A percentile compares a stretch with the other conserved stretches of the same genome.
phyloP scores from a whole-genome alignment of 2,329 filamentous ascomycete genomes.

The Raffaelea deltoideospora region DNA sequence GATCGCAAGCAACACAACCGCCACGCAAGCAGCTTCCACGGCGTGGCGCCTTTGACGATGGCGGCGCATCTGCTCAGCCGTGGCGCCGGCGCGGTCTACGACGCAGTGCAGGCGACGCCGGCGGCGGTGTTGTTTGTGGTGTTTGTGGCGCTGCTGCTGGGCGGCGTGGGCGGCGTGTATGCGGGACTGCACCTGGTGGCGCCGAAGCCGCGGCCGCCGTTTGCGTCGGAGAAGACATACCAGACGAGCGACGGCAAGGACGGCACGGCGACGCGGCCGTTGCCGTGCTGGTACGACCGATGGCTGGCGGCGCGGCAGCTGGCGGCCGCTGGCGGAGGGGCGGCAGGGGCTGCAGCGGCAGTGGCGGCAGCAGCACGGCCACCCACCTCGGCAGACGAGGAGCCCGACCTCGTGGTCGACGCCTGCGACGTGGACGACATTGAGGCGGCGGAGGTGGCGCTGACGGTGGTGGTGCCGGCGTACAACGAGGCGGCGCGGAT shows the following conservation, averaged over 20 bases:
- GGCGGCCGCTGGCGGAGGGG: constrained; percentile 11
- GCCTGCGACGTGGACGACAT: constrained; percentile 41
- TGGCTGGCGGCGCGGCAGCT: constrained; percentile 48
- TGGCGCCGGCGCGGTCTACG: too few species aligned
- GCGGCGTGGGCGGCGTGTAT: constrained; percentile 28
- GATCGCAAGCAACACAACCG: too few species aligned
- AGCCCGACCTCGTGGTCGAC: constrained; percentile 17
- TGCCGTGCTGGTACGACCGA: constrained; percentile 81
- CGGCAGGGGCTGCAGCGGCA: not conserved
- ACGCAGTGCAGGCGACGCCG: constrained; percentile 3
- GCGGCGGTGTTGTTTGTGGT: constrained; percentile 6
- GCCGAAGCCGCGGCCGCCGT: constrained; percentile 60
- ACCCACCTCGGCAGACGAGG: too few species aligned
- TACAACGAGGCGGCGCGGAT: constrained; percentile 88
- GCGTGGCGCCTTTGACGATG: too few species aligned
- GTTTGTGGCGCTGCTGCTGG: not conserved
- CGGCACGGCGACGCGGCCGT: constrained; percentile 25
- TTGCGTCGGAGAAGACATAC: constrained; percentile 73
- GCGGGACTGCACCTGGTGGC: constrained; percentile 58
- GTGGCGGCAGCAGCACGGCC: not conserved
- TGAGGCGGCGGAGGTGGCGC: constrained; percentile 62
- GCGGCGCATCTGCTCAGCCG: too few species aligned
- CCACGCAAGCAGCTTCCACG: too few species aligned
- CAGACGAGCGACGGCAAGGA: constrained; percentile 57
- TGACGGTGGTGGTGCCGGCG: constrained; percentile 86